These are phyloP conservation scores for Fallopia convolvulus DNA, from an alignment of 148 eudicot species.

Conservation along the genomic window DNA sequence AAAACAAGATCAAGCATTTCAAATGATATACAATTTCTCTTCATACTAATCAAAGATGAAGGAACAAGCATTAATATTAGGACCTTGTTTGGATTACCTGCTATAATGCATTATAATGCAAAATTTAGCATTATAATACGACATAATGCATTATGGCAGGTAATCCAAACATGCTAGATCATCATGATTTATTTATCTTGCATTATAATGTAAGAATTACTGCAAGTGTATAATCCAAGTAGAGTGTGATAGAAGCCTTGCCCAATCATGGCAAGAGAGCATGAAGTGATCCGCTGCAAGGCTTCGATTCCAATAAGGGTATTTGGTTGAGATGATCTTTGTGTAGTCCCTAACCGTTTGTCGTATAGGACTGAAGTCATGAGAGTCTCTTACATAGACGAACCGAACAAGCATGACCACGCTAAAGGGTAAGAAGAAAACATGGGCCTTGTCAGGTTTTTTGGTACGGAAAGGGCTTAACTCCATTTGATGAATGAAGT, in stretches of 20 bases:
- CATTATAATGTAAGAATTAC: too few species aligned
- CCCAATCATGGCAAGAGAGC: constrained; percentile 91
- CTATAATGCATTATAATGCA: too few species aligned
- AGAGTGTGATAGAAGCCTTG: constrained; percentile 12
- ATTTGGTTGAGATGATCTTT: constrained; percentile 34
- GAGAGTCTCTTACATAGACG: constrained; percentile 36
- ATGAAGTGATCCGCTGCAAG: constrained; percentile 73
- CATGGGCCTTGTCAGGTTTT: constrained; percentile 49
- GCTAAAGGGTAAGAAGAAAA: constrained; percentile 64
- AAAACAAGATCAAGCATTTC: background rate
- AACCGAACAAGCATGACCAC: constrained; percentile 38
- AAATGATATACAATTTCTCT: background rate
- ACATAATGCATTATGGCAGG: too few species aligned
- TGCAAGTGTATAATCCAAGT: background rate
- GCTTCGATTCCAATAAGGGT: constrained; percentile 71
- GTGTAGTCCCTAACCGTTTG: constrained; percentile 44
- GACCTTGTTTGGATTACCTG: too few species aligned
- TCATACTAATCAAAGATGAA: background rate
- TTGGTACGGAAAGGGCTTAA: constrained; percentile 42
- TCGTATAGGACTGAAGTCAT: constrained; percentile 39
- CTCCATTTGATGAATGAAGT: constrained; percentile 58
- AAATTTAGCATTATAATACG: too few species aligned
- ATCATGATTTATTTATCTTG: too few species aligned
- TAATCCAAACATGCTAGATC: too few species aligned
- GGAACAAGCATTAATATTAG: too few species aligned